These are phyloP conservation scores for Favolaschia claudopus DNA, from an alignment of 768 basidiomycete genomes.

Conservation along the genomic window DNA sequence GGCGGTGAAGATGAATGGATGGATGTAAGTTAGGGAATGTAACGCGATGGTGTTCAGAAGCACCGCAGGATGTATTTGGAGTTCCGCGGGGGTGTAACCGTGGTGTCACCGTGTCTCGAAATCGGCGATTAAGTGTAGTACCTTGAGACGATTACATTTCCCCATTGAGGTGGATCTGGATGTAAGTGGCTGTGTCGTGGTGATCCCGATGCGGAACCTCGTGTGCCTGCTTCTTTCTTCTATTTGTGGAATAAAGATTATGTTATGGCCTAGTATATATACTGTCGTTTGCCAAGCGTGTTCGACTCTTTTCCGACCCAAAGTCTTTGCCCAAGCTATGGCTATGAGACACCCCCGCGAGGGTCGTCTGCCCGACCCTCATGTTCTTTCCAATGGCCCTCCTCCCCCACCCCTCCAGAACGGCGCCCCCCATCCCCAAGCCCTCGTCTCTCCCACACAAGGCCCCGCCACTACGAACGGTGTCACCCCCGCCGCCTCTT, in stretches of 20 bases:
- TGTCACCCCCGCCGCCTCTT: constrained; percentile 40
- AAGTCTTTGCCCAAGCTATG: background rate
- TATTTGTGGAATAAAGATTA: too few species aligned
- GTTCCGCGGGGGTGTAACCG: too few species aligned
- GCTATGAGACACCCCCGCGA: constrained; percentile 11
- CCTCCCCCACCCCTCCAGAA: constrained; percentile 42
- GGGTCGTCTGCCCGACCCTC: background rate
- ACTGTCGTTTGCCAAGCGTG: background rate
- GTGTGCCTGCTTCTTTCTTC: too few species aligned
- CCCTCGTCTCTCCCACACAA: constrained; percentile 56
- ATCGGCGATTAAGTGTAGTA: background rate
- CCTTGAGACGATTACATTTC: too few species aligned
- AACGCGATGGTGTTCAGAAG: too few species aligned
- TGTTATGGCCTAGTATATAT: too few species aligned
- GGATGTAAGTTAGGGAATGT: background rate
- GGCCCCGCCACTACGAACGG: constrained; percentile 39
- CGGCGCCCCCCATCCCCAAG: constrained; percentile 47
- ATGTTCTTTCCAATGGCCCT: constrained; percentile 38
- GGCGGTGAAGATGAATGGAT: too few species aligned
- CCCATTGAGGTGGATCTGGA: too few species aligned
- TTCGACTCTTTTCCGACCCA: constrained; percentile 8
- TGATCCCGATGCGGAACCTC: too few species aligned
- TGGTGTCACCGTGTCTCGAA: too few species aligned
- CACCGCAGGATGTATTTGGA: too few species aligned
- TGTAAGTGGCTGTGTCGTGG: too few species aligned